Conservation (phyloP, 768 basidiomycete genomes). For the Boletus rufocinnamomeus region DNA sequence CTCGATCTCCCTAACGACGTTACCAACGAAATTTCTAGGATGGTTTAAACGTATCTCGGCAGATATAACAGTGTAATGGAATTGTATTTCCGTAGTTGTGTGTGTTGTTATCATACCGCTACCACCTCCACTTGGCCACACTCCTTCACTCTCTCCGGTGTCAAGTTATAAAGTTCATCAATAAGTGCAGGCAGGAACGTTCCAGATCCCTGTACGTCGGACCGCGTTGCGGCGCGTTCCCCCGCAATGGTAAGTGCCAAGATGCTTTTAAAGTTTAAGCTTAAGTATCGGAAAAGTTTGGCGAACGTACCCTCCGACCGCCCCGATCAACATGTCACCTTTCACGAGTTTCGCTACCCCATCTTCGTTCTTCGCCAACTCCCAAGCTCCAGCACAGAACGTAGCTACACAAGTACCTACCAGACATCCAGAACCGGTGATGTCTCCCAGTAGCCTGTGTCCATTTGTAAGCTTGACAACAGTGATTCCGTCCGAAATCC, state of each 20-base stretch:
- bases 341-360: conserved; percentile 52
- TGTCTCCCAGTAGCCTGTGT: conserved; percentile 65
- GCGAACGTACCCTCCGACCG: conserved; percentile 69
- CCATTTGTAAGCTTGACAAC: conserved; percentile 79
- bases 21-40: neutral
- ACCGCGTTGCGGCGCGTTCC: conserved; percentile 52
- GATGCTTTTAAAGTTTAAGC: conserved; percentile 39
- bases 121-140: conserved; percentile 32
- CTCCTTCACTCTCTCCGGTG: conserved; percentile 37
- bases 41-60: neutral
- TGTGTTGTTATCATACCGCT: neutral
- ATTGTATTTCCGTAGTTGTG: neutral
- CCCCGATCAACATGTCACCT: conserved; percentile 76
- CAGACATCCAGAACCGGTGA: conserved; percentile 92
- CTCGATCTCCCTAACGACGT: conserved; percentile 35
- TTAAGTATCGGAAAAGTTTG: neutral
- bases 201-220: conserved; percentile 60
- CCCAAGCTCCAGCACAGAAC: conserved; percentile 71
- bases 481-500: conserved; percentile 75
- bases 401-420: conserved; percentile 75
- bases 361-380: conserved; percentile 31
- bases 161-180: conserved; percentile 56
- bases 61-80: neutral
- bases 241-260: conserved; percentile 62
- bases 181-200: conserved; percentile 67